Conservation (phyloP, 352 stramenopile species). For the Globisporangium middletonii region DNA sequence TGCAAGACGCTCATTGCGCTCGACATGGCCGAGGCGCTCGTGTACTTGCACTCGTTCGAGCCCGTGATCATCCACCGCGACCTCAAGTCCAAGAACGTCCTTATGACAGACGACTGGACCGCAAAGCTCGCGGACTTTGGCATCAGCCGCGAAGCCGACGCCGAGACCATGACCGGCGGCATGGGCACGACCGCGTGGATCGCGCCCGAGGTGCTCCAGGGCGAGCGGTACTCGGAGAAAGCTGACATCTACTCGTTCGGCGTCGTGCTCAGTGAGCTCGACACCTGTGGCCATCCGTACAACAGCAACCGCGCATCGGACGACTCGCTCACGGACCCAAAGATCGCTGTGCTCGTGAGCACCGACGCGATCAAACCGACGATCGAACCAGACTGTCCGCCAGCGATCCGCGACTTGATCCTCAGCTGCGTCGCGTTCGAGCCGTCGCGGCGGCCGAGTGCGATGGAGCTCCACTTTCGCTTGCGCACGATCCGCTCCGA, state of each 20-base stretch:
- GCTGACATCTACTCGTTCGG: constrained; percentile 31
- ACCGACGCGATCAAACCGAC: constrained; percentile 35
- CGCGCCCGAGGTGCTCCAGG: constrained; percentile 28
- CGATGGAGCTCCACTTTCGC: constrained; percentile 58
- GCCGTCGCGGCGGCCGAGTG: constrained; percentile 37
- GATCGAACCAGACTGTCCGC: constrained; percentile 44
- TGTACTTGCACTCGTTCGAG: constrained; percentile 49
- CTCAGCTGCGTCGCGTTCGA: constrained; percentile 43
- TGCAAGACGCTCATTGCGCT: constrained; percentile 36
- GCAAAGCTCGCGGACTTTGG: constrained; percentile 60
- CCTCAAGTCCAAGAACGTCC: constrained; percentile 45
- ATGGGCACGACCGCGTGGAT: constrained; percentile 36
- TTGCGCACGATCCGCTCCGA: constrained; percentile 17
- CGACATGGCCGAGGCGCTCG: constrained; percentile 40
- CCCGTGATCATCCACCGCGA: constrained; percentile 44
- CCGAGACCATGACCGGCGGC: constrained; percentile 26
- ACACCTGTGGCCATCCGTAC: constrained; percentile 40
- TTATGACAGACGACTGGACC: constrained; percentile 23
- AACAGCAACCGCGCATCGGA: constrained; percentile 88
- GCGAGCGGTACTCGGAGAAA: constrained; percentile 21
- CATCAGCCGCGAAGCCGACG: constrained; percentile 27
- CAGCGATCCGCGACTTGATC: constrained; percentile 33
- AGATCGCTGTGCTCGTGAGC: constrained; percentile 55
- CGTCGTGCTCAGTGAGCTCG: constrained; percentile 29
- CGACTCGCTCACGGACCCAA: constrained; percentile 59